Conservation (phyloP, 352 stramenopile species). For the Pythium volutum region DNA sequence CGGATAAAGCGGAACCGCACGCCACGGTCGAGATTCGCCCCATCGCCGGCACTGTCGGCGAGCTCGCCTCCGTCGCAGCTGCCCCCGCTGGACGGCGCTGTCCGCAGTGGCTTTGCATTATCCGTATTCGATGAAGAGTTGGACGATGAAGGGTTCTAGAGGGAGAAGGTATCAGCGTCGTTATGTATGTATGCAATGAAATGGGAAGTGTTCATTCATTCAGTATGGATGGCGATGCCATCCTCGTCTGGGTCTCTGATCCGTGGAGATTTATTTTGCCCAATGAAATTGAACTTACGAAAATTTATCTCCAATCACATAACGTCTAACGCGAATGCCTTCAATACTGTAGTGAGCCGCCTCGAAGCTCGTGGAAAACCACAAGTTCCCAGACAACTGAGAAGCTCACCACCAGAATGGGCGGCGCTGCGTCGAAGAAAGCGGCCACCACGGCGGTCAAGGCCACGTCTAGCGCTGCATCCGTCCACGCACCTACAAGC, state of each 20-base stretch:
- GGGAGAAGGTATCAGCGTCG: not conserved
- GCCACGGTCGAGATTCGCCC: conserved; percentile 39
- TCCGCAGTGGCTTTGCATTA: conserved; percentile 43
- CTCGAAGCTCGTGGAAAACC: not conserved
- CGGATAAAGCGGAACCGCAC: conserved; percentile 23
- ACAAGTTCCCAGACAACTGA: not conserved
- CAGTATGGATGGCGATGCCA: no score
- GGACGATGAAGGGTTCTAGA: conserved; percentile 57
- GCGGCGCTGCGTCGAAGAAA: conserved; percentile 22
- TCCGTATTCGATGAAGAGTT: conserved; percentile 57
- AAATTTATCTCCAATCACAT: not conserved
- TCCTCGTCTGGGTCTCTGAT: not conserved
- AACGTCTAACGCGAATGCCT: not conserved
- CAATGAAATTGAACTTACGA: not conserved
- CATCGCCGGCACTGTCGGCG: conserved; percentile 61
- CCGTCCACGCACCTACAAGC: not conserved
- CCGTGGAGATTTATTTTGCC: not conserved
- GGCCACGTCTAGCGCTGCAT: not conserved
- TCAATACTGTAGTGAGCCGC: not conserved
- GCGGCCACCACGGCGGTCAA: conserved; percentile 6
- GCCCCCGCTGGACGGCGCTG: conserved; percentile 35
- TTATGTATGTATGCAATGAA: not conserved
- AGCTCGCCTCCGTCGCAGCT: conserved; percentile 68
- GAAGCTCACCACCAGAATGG: conserved; percentile 27
- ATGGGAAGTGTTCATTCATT: not conserved